A percentile compares a stretch with the other conserved stretches of the same genome.
These are phyloP conservation scores for Cicer judaicum DNA, from an alignment of 306 rosid species.

Conservation along the genomic window DNA sequence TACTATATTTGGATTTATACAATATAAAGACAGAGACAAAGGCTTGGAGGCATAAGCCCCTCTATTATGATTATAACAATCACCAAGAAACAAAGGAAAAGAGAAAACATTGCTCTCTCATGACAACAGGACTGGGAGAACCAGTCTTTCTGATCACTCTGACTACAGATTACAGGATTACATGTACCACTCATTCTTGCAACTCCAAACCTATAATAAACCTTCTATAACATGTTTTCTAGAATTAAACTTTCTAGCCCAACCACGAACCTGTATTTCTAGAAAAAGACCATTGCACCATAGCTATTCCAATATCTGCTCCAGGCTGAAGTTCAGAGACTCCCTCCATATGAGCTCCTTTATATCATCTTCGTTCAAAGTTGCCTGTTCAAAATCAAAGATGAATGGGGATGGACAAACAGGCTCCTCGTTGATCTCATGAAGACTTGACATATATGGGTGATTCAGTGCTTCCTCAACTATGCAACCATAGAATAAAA, in stretches of 20 bases:
- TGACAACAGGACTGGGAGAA: slow-evolving; percentile 41
- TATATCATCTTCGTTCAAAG: slow-evolving; percentile 85
- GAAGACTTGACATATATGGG: slow-evolving; percentile 86
- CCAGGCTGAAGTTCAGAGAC: slow-evolving; percentile 53
- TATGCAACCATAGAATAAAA: slow-evolving; percentile 44
- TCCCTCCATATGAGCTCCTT: slow-evolving; percentile 93
- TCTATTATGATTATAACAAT: slow-evolving; percentile 46
- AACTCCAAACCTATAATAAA: slow-evolving; percentile 41
- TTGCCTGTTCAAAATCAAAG: slow-evolving; percentile 83
- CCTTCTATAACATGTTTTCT: slow-evolving; percentile 21
- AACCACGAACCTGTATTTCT: slow-evolving; percentile 44
- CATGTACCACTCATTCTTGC: slow-evolving; percentile 39
- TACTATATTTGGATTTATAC: slow-evolving; percentile 51
- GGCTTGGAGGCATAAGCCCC: slow-evolving; percentile 50
- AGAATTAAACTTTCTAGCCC: slow-evolving; percentile 22
- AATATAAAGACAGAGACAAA: slow-evolving; percentile 31
- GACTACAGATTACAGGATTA: slow-evolving; percentile 37
- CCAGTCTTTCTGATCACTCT: slow-evolving; percentile 45
- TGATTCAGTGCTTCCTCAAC: slow-evolving; percentile 94
- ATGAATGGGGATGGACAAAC: slow-evolving; percentile 74
- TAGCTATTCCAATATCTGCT: slow-evolving; percentile 33
- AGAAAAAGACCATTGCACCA: slow-evolving; percentile 8
- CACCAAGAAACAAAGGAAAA: slow-evolving; percentile 19
- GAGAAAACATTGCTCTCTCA: slow-evolving; percentile 11
- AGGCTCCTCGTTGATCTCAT: slow-evolving; percentile 98